Evolutionary conservation across 768 basidiomycete genomes (phyloP), one percentile per base, ranked within the genome.

Genomic region (Trametes cubensis): DNA sequence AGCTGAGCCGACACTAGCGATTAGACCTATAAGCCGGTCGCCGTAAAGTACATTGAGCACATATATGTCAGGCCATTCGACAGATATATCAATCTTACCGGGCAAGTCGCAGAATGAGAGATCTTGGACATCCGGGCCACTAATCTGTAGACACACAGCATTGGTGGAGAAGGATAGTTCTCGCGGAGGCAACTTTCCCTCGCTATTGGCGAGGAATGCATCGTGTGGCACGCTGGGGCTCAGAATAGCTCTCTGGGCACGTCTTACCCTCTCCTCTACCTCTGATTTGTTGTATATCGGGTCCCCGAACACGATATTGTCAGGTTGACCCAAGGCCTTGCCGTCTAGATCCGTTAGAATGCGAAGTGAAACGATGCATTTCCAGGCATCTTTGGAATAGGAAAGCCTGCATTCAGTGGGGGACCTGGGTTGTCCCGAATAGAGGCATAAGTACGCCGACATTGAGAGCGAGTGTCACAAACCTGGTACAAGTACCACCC

Each of bases 401-500:
- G 71, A 64, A 13, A 79, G 62, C 0, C 70, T 69, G 50, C 77
- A 78, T 56, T 78, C 77, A 1, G 74, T 79, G 0, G 77, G 78
- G 50, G 74, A 76, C 38, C 77, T 79, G 30, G 11, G 38, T 2
- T 5, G 25, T 20, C 40, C 21, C n/a, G 20, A 34, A 8, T 10
- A 15, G 39, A 49, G 11, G 2, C 39, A 30, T 39, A 28, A 21
- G 10, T 17, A 41, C 26, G 45, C 39, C 2, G 4, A 5, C 14
- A 42, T 18, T 14, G 25, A 11, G 15, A 21, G 13, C n/a, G 20
- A 17, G 6, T 10, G 25, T n/a, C n/a, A 65, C 63, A 41, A 62
- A 85, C 90, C 90, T 79, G 0, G 90, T 92, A 62, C 90, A 91
- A 0, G 89, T 90, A 0, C 90, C 90, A n/a, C 83, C 77, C 0